These are phyloP conservation scores for Diaporthe vexans DNA, from an alignment of 2,329 filamentous ascomycete species.

Conservation along the genomic window DNA sequence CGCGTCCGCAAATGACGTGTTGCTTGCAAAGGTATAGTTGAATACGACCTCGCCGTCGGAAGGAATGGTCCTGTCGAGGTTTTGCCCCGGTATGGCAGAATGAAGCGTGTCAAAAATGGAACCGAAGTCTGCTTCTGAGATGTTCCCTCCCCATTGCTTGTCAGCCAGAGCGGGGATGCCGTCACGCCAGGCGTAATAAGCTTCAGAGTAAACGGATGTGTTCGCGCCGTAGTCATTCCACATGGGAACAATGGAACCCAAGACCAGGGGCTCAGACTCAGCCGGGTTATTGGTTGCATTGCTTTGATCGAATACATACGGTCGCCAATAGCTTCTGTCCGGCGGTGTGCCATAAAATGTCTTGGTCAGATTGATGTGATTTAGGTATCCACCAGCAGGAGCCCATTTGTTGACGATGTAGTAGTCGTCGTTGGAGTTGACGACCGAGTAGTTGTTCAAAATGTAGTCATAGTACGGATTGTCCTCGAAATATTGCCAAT, in stretches of 20 bases:
- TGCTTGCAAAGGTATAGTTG: conserved; percentile 50
- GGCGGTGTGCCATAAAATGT: conserved; percentile 60
- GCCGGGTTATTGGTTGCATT: conserved; percentile 63
- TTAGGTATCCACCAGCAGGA: conserved; percentile 56
- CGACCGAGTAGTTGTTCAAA: conserved; percentile 60
- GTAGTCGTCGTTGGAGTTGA: conserved; percentile 68
- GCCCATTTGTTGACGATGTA: conserved; percentile 66
- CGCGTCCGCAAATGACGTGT: conserved; percentile 49
- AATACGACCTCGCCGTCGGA: conserved; percentile 54
- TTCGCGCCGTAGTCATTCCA: conserved; percentile 71
- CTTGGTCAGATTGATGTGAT: conserved; percentile 59
- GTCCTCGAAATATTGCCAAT: conserved; percentile 69
- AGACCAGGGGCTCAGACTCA: conserved; percentile 54
- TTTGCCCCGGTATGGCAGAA: conserved; percentile 59
- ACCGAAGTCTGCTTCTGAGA: conserved; percentile 56
- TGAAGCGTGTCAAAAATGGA: conserved; percentile 56
- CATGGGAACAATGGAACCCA: conserved; percentile 63
- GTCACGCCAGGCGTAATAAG: conserved; percentile 65
- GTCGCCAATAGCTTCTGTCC: conserved; percentile 59
- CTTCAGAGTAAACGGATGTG: conserved; percentile 64
- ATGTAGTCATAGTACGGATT: conserved; percentile 61
- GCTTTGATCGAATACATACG: conserved; percentile 63
- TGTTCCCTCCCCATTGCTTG: conserved; percentile 67
- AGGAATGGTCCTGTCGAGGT: conserved; percentile 59
- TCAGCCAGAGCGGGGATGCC: conserved; percentile 65